These are phyloP conservation scores for Erythrophleum fordii DNA, from an alignment of 306 rosid species.

Conservation along the genomic window DNA sequence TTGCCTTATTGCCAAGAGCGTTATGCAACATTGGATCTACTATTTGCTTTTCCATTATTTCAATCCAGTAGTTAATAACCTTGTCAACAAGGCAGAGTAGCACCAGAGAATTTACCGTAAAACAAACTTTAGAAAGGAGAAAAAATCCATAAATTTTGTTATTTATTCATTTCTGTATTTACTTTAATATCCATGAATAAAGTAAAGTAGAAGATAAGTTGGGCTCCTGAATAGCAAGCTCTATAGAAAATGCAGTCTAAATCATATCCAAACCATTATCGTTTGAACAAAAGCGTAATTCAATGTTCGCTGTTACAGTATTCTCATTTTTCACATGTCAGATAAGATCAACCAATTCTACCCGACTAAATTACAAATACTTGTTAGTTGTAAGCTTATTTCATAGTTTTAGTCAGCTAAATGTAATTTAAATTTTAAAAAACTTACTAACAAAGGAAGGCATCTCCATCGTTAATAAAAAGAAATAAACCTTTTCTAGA, in stretches of 20 bases:
- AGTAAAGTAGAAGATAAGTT: slow-evolving; percentile 12
- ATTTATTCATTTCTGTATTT: too few species aligned
- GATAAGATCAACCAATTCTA: slow-evolving; percentile 66
- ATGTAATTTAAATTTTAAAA: too few species aligned
- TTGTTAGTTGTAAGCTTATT: too few species aligned
- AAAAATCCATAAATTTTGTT: too few species aligned
- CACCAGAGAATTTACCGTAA: too few species aligned
- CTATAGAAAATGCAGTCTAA: background rate
- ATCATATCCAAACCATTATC: slow-evolving; percentile 1
- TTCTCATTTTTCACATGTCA: slow-evolving; percentile 2
- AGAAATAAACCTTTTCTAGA: slow-evolving; percentile 83
- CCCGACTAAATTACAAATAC: too few species aligned
- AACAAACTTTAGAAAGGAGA: background rate
- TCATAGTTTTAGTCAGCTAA: too few species aligned
- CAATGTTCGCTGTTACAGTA: background rate
- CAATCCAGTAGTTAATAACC: too few species aligned
- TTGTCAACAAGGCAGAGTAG: too few species aligned
- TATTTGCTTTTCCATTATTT: background rate
- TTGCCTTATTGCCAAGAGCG: too few species aligned
- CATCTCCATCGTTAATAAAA: slow-evolving; percentile 44
- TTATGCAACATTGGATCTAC: background rate
- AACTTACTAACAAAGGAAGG: too few species aligned
- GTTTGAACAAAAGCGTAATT: background rate
- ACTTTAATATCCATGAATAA: too few species aligned
- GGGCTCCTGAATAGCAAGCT: slow-evolving; percentile 11